Percentiles rank a stretch among this genome's conserved stretches.
Evolutionary conservation across 305 asterid genomes (phyloP).

Genomic region (Caryopteris hybrid): DNA sequence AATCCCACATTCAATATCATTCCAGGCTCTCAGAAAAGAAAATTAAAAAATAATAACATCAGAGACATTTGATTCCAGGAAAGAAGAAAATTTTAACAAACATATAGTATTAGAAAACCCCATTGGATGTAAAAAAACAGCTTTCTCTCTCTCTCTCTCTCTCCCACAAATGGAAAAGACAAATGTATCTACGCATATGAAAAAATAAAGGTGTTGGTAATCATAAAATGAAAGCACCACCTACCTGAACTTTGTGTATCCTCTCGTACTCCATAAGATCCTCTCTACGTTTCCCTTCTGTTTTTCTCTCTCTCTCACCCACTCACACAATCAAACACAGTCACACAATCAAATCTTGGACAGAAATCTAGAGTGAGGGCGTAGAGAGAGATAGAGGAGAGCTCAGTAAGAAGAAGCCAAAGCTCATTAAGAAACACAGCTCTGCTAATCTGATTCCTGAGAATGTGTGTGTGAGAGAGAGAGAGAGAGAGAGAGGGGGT

Average conservation of each 20-base stretch:
- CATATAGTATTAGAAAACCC: background rate
- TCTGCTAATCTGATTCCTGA: constrained; percentile 21
- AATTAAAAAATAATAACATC: constrained; percentile 2
- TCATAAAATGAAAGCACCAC: constrained; percentile 3
- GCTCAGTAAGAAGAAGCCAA: constrained; percentile 26
- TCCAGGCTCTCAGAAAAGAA: background rate
- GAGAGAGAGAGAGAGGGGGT: constrained; percentile 11
- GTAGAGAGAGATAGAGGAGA: constrained; percentile 12
- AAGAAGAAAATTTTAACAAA: background rate
- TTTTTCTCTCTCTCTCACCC: constrained; percentile 24
- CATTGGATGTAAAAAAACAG: constrained; percentile 1
- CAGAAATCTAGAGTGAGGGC: constrained; percentile 10
- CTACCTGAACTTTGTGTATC: constrained; percentile 89
- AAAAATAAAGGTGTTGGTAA: background rate
- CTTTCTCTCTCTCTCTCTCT: too few species aligned
- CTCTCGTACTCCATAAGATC: constrained; percentile 95
- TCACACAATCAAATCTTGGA: constrained; percentile 12
- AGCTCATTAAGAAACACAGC: constrained; percentile 26
- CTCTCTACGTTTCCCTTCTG: constrained; percentile 10
- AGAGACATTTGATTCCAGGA: background rate
- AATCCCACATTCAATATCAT: background rate
- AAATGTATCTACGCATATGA: constrained; percentile 13
- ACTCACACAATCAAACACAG: background rate
- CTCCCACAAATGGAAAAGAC: too few species aligned
- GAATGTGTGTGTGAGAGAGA: constrained; percentile 10